phyloP scores from a whole-genome alignment of 2,329 filamentous ascomycete species.

The Calonectria hongkongensis region DNA sequence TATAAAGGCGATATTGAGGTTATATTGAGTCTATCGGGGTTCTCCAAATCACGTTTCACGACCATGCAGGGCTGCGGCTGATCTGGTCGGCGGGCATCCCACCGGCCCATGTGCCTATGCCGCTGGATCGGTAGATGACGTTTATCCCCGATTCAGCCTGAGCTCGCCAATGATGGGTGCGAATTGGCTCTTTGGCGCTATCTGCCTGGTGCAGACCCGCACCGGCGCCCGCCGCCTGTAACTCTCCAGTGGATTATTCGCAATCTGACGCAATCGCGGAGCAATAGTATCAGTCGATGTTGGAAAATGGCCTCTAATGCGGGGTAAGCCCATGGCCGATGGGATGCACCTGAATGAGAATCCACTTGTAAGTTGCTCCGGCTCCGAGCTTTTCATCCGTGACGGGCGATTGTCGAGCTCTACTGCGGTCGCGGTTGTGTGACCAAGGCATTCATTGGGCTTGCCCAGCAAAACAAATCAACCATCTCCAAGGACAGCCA shows the following conservation, averaged over 20 bases:
- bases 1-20: slow-evolving; percentile 17
- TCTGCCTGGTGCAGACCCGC: slow-evolving; percentile 35
- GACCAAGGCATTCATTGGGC: background rate
- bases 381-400: background rate
- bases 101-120: slow-evolving; percentile 33
- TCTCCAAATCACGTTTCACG: slow-evolving; percentile 26
- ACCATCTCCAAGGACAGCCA: background rate
- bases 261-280: slow-evolving; percentile 49
- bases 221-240: slow-evolving; percentile 45
- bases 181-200: background rate
- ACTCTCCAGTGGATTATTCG: slow-evolving; percentile 39
- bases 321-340: slow-evolving; percentile 40
- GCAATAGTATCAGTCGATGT: slow-evolving; percentile 20
- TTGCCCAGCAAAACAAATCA: background rate
- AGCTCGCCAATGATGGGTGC: background rate
- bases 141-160: slow-evolving; percentile 14
- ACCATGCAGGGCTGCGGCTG: slow-evolving; percentile 1
- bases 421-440: background rate
- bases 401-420: background rate
- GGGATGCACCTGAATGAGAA: background rate
- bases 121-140: slow-evolving; percentile 29
- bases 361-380: slow-evolving; percentile 1
- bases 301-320: slow-evolving; percentile 26
- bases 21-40: slow-evolving; percentile 26
- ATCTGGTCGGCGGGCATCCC: slow-evolving; percentile 31